Evolutionary conservation across 805 yeast genomes (phyloP).

Genomic region (Starmera amethionina): DNA sequence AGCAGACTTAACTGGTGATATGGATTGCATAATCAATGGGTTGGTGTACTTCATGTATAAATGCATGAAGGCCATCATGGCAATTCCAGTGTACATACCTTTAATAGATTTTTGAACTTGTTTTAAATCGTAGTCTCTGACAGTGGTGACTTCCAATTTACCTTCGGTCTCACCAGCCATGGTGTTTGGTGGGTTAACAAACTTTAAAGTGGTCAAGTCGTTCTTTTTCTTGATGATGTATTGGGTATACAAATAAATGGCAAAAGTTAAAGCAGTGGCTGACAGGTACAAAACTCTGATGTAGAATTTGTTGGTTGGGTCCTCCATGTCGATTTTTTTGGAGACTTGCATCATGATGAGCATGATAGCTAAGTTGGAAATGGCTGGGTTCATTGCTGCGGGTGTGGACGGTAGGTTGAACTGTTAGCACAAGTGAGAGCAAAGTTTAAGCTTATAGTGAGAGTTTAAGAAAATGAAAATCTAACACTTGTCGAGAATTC

Average conservation of each 20-base stretch:
- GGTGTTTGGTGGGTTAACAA: conserved; percentile 75
- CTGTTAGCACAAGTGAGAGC: background rate
- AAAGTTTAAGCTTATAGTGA: background rate
- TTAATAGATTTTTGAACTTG: conserved; percentile 76
- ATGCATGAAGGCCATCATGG: conserved; percentile 99
- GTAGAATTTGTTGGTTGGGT: conserved; percentile 61
- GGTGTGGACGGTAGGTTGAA: background rate
- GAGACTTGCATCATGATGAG: conserved; percentile 94
- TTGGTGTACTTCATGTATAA: conserved; percentile 94
- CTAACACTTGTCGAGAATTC: no score
- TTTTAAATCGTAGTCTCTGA: conserved; percentile 86
- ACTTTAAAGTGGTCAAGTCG: conserved; percentile 87
- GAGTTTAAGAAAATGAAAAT: no score
- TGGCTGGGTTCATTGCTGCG: conserved; percentile 69
- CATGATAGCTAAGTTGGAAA: conserved; percentile 82
- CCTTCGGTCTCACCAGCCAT: conserved; percentile 66
- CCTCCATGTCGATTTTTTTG: conserved; percentile 79
- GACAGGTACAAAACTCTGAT: conserved; percentile 65
- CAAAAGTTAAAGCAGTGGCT: conserved; percentile 56
- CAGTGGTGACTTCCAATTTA: conserved; percentile 79
- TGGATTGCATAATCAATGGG: conserved; percentile 91
- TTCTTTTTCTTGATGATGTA: conserved; percentile 58
- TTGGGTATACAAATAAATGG: conserved; percentile 58
- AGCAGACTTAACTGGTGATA: conserved; percentile 84
- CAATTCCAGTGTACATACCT: conserved; percentile 78